Percentiles rank a stretch among this genome's conserved stretches.
These are phyloP conservation scores for Pichia cactophila DNA, from an alignment of 1,139 yeast genomes.

Conservation along the genomic window DNA sequence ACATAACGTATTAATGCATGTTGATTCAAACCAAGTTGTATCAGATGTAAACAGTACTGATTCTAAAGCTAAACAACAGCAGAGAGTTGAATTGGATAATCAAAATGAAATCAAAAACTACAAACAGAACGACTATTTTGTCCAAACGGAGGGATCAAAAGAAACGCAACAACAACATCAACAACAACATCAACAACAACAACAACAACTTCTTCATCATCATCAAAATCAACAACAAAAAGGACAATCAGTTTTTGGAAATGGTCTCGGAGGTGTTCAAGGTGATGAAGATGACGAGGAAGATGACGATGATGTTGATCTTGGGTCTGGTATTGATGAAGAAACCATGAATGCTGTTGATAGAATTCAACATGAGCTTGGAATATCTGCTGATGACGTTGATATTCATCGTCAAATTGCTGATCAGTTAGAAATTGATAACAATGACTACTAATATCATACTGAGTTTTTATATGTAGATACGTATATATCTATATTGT, in stretches of 20 bases:
- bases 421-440: slow-evolving; percentile 10
- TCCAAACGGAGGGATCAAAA: neutral
- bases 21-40: slow-evolving; percentile 9
- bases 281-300: slow-evolving; percentile 1
- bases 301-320: slow-evolving; percentile 7
- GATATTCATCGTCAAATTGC: slow-evolving; percentile 14
- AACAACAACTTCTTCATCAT: neutral
- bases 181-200: neutral
- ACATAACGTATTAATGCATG: slow-evolving; percentile 39
- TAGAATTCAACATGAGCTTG: slow-evolving; percentile 11
- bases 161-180: neutral
- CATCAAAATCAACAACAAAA: neutral
- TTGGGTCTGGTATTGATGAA: slow-evolving; percentile 10
- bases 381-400: slow-evolving; percentile 7
- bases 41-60: slow-evolving; percentile 10
- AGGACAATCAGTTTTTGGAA: neutral
- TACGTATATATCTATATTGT: neutral
- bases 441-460: slow-evolving; percentile 3
- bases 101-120: neutral
- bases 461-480: neutral
- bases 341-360: slow-evolving; percentile 11
- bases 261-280: neutral
- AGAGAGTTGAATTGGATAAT: neutral
- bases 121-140: neutral
- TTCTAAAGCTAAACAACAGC: neutral